Percentiles rank a stretch among this genome's conserved stretches.
phyloP scores from a whole-genome alignment of 257 asterid genomes.

The Cinchona pubescens region DNA sequence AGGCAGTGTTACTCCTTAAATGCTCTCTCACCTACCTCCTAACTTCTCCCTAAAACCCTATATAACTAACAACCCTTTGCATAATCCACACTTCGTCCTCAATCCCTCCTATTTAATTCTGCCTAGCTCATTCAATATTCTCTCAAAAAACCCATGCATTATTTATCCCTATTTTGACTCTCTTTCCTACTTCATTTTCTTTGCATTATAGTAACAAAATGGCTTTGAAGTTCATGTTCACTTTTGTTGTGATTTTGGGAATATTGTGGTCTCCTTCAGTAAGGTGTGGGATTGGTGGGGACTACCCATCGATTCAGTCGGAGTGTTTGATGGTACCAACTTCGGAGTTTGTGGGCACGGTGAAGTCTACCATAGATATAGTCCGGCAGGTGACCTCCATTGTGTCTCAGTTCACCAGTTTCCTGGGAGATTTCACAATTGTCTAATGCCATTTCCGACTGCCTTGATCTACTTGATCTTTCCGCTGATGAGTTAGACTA shows the following conservation, averaged over 20 bases:
- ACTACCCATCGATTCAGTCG: slow-evolving; percentile 25
- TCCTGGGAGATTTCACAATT: slow-evolving; percentile 55
- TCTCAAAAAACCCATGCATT: not conserved
- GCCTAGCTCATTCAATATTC: too few species aligned
- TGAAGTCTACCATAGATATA: slow-evolving; percentile 40
- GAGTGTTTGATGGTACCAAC: slow-evolving; percentile 53
- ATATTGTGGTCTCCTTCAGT: slow-evolving; percentile 13
- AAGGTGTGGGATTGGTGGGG: slow-evolving; percentile 12
- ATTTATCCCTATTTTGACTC: too few species aligned
- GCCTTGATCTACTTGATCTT: slow-evolving; percentile 68
- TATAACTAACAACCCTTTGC: not conserved
- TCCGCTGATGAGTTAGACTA: slow-evolving; percentile 56
- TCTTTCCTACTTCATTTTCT: not conserved
- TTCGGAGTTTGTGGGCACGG: slow-evolving; percentile 43
- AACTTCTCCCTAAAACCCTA: slow-evolving; percentile 35
- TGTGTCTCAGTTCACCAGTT: slow-evolving; percentile 41
- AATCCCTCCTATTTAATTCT: slow-evolving; percentile 12
- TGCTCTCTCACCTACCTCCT: too few species aligned
- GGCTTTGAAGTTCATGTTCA: not conserved
- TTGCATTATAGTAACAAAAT: not conserved
- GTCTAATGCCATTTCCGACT: slow-evolving; percentile 56
- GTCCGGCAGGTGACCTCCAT: slow-evolving; percentile 47
- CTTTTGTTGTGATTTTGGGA: slow-evolving; percentile 25
- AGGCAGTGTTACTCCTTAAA: too few species aligned
- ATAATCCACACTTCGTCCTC: slow-evolving; percentile 3